Evolutionary conservation across 805 yeast species (phyloP).

Genomic region (Soucietia sequanensis): DNA sequence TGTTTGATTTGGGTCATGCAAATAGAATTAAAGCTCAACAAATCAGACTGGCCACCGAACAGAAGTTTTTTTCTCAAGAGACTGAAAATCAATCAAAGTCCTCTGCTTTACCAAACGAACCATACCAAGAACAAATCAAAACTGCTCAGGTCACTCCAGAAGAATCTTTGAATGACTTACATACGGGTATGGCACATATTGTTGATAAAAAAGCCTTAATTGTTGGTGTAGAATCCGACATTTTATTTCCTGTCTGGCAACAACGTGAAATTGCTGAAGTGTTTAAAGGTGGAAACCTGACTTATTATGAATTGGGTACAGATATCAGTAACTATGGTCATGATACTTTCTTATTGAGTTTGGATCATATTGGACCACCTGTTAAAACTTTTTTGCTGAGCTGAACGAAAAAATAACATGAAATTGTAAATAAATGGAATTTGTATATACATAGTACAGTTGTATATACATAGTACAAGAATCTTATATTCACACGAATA

Average conservation of each 20-base stretch:
- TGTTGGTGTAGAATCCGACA: slow-evolving; percentile 91
- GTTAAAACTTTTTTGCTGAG: slow-evolving; percentile 57
- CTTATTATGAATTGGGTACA: slow-evolving; percentile 72
- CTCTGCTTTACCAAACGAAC: slow-evolving; percentile 43
- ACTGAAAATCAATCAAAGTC: slow-evolving; percentile 14
- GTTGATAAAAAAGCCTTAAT: slow-evolving; percentile 68
- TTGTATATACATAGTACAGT: background rate
- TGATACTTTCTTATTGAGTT: slow-evolving; percentile 81
- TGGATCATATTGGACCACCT: slow-evolving; percentile 78
- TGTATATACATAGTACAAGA: background rate
- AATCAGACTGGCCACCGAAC: slow-evolving; percentile 39
- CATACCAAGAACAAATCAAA: slow-evolving; percentile 53
- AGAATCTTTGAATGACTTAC: slow-evolving; percentile 59
- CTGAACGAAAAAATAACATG: slow-evolving; percentile 8
- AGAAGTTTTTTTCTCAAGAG: slow-evolving; percentile 18
- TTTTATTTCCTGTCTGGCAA: slow-evolving; percentile 92
- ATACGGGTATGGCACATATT: slow-evolving; percentile 61
- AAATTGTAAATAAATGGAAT: background rate
- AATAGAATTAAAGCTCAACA: slow-evolving; percentile 45
- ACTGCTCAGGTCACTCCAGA: slow-evolving; percentile 48
- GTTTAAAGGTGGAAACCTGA: slow-evolving; percentile 41
- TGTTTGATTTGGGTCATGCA: slow-evolving; percentile 70
- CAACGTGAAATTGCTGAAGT: slow-evolving; percentile 76
- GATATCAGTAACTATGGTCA: slow-evolving; percentile 85
- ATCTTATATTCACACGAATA: slow-evolving; percentile 1